phyloP scores from a whole-genome alignment of 1,284 basidiomycete genomes.

The Cryptococcus jaspeensis region DNA sequence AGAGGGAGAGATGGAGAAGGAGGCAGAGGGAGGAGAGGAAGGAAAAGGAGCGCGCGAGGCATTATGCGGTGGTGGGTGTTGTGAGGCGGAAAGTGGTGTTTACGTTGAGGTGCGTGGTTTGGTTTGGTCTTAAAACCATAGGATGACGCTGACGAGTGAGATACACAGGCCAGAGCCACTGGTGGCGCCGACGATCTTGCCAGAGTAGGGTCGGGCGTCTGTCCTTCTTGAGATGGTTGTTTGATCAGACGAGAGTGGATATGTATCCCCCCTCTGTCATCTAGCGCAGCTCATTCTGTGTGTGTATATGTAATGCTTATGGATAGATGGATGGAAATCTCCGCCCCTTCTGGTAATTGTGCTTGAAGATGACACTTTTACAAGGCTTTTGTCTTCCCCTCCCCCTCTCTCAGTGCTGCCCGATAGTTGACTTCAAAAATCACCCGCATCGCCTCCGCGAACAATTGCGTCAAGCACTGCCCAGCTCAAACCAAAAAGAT shows the following conservation, averaged over 20 bases:
- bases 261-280: too few relatives aligned
- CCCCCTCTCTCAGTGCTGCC: too few relatives aligned
- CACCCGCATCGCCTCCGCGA: too few relatives aligned
- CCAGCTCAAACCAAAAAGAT: too few relatives aligned
- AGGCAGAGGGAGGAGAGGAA: constrained; percentile 8
- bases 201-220: constrained; percentile 19
- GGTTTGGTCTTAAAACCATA: not conserved
- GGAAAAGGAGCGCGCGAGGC: constrained; percentile 34
- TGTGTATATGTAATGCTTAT: constrained; percentile 1
- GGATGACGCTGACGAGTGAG: not conserved
- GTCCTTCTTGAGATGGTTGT: not conserved
- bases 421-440: too few relatives aligned
- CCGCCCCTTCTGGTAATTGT: too few relatives aligned
- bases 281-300: too few relatives aligned
- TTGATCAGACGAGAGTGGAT: not conserved
- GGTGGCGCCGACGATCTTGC: constrained; percentile 46
- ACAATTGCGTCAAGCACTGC: too few relatives aligned
- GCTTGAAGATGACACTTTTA: too few relatives aligned
- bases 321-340: too few relatives aligned
- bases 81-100: constrained; percentile 51
- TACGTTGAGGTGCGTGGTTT: constrained; percentile 40
- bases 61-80: constrained; percentile 49
- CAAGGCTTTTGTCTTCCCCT: too few relatives aligned
- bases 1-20: constrained; percentile 5
- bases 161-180: constrained; percentile 49